Percentiles rank a stretch among this genome's conserved stretches.
Conservation (phyloP, 331 rosid genomes). For the Dryas integrifolia region DNA sequence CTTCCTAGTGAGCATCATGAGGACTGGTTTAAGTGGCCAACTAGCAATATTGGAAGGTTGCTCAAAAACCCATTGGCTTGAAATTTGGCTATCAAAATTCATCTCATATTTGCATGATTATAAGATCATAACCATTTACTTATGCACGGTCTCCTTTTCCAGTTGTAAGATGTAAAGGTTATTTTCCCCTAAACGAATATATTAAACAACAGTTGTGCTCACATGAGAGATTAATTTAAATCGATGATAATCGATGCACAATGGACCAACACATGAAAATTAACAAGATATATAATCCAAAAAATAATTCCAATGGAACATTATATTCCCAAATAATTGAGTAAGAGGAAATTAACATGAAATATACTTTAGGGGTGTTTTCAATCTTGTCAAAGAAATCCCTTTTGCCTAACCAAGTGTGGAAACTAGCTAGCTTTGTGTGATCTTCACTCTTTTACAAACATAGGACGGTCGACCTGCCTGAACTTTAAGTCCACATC, state of each 20-base stretch:
- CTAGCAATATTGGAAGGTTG: slow-evolving; percentile 17
- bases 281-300: too few relatives aligned
- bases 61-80: slow-evolving; percentile 9
- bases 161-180: too few relatives aligned
- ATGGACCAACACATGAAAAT: too few relatives aligned
- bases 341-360: neutral
- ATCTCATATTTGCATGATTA: neutral
- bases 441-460: neutral
- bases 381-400: slow-evolving; percentile 12
- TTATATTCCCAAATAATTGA: slow-evolving; percentile 17
- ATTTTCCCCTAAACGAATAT: too few relatives aligned
- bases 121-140: slow-evolving; percentile 6
- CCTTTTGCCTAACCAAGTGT: neutral
- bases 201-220: too few relatives aligned
- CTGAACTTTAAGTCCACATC: slow-evolving; percentile 28
- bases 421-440: neutral
- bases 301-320: too few relatives aligned
- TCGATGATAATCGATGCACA: too few relatives aligned
- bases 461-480: neutral
- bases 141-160: too few relatives aligned
- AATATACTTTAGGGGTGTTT: slow-evolving; percentile 3
- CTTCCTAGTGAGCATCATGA: slow-evolving; percentile 1
- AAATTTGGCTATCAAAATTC: neutral
- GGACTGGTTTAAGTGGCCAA: neutral
- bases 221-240: too few relatives aligned